These are phyloP conservation scores for Apophysomyces elegans DNA, from an alignment of 371 early-diverging fungal genomes.

Conservation along the genomic window DNA sequence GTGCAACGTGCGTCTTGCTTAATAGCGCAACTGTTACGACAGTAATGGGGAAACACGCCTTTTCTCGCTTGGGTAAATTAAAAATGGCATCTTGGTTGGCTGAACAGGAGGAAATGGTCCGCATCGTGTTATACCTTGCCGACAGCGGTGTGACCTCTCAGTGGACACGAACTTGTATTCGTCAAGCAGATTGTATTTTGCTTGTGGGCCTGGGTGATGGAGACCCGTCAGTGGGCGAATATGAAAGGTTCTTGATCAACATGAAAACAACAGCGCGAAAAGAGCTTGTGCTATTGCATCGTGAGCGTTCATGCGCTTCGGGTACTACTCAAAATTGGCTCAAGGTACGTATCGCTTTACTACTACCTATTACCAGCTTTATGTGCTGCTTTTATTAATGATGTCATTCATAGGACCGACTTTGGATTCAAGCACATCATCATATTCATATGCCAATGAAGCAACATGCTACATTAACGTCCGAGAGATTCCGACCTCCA, in stretches of 20 bases:
- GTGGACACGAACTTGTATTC: conserved; percentile 96
- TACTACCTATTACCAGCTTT: not conserved
- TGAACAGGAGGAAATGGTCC: conserved; percentile 88
- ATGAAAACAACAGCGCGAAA: conserved; percentile 97
- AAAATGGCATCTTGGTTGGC: conserved; percentile 92
- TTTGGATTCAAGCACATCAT: conserved; percentile 97
- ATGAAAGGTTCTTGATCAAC: conserved; percentile 87
- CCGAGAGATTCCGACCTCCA: conserved; percentile 49
- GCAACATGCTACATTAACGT: conserved; percentile 34
- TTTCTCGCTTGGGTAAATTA: conserved; percentile 87
- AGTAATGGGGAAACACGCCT: conserved; percentile 91
- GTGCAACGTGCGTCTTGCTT: conserved; percentile 76
- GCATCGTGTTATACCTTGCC: conserved; percentile 92
- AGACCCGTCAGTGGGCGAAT: conserved; percentile 89
- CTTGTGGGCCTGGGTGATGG: conserved; percentile 91
- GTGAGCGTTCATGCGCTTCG: conserved; percentile 72
- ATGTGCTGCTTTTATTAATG: not conserved
- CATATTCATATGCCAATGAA: conserved; percentile 90
- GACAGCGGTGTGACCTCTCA: conserved; percentile 89
- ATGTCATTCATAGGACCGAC: conserved; percentile 55
- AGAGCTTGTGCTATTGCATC: conserved; percentile 91
- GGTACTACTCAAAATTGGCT: conserved; percentile 93
- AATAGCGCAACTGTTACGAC: conserved; percentile 80
- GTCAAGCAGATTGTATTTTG: conserved; percentile 96
- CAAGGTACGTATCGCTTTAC: conserved; percentile 47